These are phyloP conservation scores for Lotmaria passim DNA, from an alignment of 208 protist genomes.

Conservation along the genomic window DNA sequence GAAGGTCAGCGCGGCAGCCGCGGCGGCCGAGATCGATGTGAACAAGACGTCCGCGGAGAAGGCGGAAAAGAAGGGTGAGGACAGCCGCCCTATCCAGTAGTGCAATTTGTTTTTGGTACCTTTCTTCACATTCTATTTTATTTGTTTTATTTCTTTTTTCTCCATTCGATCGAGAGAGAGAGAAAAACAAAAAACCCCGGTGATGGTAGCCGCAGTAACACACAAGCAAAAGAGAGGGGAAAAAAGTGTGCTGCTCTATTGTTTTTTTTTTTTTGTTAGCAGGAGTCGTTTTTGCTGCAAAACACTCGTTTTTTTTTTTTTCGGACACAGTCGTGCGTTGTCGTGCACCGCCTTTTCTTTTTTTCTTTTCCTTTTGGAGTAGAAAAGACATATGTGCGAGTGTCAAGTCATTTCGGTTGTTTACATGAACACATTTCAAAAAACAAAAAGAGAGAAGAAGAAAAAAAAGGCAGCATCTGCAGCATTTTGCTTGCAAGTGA, in stretches of 20 bases:
- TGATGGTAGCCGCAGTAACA: too few relatives aligned
- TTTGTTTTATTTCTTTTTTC: not conserved
- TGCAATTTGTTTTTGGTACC: too few relatives aligned
- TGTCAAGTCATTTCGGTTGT: conserved; percentile 5
- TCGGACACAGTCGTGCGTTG: too few relatives aligned
- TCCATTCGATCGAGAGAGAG: not conserved
- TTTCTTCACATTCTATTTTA: too few relatives aligned
- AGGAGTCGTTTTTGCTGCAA: too few relatives aligned
- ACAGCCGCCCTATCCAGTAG: conserved; percentile 4
- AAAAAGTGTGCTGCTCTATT: too few relatives aligned
- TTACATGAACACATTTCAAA: conserved; percentile 11
- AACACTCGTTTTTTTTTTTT: too few relatives aligned
- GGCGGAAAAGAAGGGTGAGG: not conserved
- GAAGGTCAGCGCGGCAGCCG: conserved; percentile 38
- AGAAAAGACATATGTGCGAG: too few relatives aligned
- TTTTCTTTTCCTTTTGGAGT: conserved; percentile 2
- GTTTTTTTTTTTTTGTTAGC: too few relatives aligned
- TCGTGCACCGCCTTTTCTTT: conserved; percentile 8
- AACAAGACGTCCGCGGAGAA: conserved; percentile 9
- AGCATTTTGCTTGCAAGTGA: too few relatives aligned
- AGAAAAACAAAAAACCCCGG: too few relatives aligned
- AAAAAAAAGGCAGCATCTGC: not conserved
- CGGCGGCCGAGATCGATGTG: conserved; percentile 26
- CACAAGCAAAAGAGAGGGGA: too few relatives aligned
- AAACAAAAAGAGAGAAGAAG: not conserved